Evolutionary conservation across 1,284 basidiomycete genomes (phyloP).

Genomic region (Papiliotrema nemorosa): DNA sequence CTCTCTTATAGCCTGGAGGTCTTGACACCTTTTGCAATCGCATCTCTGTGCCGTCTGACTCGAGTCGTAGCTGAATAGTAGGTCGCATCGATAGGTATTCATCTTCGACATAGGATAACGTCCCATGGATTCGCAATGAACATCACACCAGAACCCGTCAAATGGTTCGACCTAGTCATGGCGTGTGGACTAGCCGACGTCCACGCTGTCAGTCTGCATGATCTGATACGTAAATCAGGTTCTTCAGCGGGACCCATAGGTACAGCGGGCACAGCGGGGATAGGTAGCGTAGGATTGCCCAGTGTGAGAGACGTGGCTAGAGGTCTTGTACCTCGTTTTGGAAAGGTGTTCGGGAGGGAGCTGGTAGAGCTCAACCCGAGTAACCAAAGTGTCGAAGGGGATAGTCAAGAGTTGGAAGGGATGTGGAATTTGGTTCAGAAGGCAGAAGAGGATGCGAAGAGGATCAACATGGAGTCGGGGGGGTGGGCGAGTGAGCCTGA

Average conservation of each 20-base stretch:
- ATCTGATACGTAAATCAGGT: no score
- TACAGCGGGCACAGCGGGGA: not conserved
- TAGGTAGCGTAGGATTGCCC: conserved; percentile 6
- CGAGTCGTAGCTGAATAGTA: conserved; percentile 67
- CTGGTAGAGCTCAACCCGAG: conserved; percentile 20
- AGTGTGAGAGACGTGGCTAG: conserved; percentile 26
- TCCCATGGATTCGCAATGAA: conserved; percentile 96
- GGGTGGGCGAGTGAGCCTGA: conserved; percentile 34
- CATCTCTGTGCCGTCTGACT: conserved; percentile 14
- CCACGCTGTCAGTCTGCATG: conserved; percentile 55
- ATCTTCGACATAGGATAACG: conserved; percentile 88
- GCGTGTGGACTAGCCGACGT: conserved; percentile 92
- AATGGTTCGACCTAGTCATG: conserved; percentile 83
- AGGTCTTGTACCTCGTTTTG: conserved; percentile 39
- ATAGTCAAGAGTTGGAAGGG: conserved; percentile 16
- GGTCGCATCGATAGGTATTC: conserved; percentile 92
- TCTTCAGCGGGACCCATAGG: no score
- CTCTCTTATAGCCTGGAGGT: not conserved
- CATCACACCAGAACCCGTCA: conserved; percentile 69
- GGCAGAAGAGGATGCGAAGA: conserved; percentile 30
- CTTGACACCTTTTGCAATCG: not conserved
- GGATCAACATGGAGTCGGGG: conserved; percentile 17
- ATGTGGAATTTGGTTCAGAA: conserved; percentile 23
- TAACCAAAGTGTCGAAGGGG: no score
- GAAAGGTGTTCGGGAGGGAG: conserved; percentile 30